Evolutionary conservation across 73 alveolate species (phyloP).

Genomic region (Paraurostyla sp.): DNA sequence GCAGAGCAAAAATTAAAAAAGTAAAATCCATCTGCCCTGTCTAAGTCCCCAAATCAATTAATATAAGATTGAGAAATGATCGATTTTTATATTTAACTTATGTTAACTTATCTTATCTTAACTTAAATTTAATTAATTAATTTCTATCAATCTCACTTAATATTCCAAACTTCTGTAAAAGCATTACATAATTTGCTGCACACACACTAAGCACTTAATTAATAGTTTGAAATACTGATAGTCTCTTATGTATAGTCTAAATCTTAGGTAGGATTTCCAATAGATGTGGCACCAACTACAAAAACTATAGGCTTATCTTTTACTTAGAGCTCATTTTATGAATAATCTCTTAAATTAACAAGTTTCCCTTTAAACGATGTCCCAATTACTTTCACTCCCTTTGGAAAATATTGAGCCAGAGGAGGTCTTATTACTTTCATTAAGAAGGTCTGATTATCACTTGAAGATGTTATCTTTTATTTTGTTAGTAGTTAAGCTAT

Average conservation of each 20-base stretch:
- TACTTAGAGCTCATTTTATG: constrained; percentile 57
- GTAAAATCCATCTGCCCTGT: no score
- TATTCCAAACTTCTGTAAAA: constrained; percentile 79
- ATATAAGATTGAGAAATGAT: no score
- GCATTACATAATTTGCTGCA: constrained; percentile 77
- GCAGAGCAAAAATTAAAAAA: no score
- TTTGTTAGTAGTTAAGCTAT: constrained; percentile 91
- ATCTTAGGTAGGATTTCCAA: constrained; percentile 91
- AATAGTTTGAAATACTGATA: constrained; percentile 68
- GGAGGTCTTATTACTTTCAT: constrained; percentile 92
- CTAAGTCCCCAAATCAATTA: no score
- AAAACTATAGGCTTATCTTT: constrained; percentile 82
- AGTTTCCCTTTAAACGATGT: constrained; percentile 84
- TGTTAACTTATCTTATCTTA: no score
- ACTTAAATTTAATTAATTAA: background rate
- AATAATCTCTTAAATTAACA: constrained; percentile 79
- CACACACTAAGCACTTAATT: constrained; percentile 85
- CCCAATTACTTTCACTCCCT: constrained; percentile 87
- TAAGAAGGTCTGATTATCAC: constrained; percentile 74
- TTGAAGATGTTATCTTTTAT: constrained; percentile 74
- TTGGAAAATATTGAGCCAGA: constrained; percentile 86
- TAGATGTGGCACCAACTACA: constrained; percentile 91
- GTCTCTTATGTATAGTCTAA: constrained; percentile 46
- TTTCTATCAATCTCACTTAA: background rate
- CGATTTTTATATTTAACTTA: no score